Base-by-base conservation (phyloP, 495 filamentous ascomycete genomes). In the Copromyces sp. region DNA sequence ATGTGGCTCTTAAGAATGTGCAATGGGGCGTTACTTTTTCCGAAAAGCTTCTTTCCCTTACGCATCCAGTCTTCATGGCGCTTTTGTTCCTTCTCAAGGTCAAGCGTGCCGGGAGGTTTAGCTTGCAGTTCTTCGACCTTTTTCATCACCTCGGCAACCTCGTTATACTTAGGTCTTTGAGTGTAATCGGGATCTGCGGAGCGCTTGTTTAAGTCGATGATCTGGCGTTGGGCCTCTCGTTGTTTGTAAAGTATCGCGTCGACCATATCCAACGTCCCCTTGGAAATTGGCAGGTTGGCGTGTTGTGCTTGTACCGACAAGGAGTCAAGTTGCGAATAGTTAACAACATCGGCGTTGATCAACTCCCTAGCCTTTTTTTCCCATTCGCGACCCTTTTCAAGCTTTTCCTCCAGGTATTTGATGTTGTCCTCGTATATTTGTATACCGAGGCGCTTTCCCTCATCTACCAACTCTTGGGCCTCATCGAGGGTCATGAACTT, bases 1-100 rank as follows among this genome's bases (percentile, higher is more conserved):
- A 99, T 97, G 76, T 99, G 94, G 35, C 88, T 89, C 73, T 92
- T 92, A 37, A 99, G 83, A 74, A 99, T 99, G 77, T 98, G 95
- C 39, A 99, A 81, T 12, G 95, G 95, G 4, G 95, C 95, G 80
- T 99, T 99, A 3, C 96, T 94, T 82, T 99, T 99, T 44, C 96
- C 96, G 76, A 99, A 99, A 0, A 99, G 83, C 82, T 98, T 98
- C 83, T 99, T 99, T 39, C 95, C 95, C 76, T 94, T 93, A 53
- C 95, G 86, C 95, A 99, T 99, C 95, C 95, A 99, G 79, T 99
- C 96, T 77, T 98, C 95, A 75, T 99, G 95, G 14, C 93, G 90
- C 78, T 94, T 97, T 80, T 97, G 93, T 78, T 98, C 93, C 75
- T 93, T 93, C 78, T 99, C 95, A 32, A 99, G 86, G 79, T 99